Evolutionary conservation across 192 early-diverging fungal genomes (phyloP).

Genomic region (Coemansia sp.): DNA sequence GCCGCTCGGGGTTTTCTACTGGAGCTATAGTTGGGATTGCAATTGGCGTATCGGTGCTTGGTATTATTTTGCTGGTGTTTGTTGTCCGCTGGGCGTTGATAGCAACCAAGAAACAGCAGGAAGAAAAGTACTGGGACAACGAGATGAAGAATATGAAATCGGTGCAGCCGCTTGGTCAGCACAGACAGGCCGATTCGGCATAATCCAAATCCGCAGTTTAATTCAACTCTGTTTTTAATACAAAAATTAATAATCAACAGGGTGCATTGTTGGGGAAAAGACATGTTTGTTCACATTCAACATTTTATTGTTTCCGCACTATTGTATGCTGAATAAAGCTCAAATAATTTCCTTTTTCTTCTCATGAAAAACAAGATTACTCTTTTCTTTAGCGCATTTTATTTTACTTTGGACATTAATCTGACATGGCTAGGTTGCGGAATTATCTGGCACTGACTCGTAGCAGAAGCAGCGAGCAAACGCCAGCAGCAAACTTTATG

Average conservation of each 20-base stretch:
- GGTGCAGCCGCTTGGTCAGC: not conserved
- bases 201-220: not conserved
- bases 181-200: not conserved
- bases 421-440: not conserved
- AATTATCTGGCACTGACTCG: not conserved
- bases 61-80: not conserved
- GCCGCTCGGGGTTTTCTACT: not conserved
- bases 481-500: conserved; percentile 32
- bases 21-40: conserved; percentile 9
- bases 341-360: conserved; percentile 3
- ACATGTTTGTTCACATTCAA: not conserved
- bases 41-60: not conserved
- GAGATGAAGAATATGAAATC: conserved; percentile 6
- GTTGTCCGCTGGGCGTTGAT: not conserved
- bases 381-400: not conserved
- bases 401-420: not conserved
- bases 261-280: no score
- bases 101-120: not conserved
- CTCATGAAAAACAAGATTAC: conserved; percentile 1
- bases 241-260: not conserved
- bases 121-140: conserved; percentile 3
- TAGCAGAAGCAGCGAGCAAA: not conserved
- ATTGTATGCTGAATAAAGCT: not conserved
- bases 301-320: no score
- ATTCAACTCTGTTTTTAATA: not conserved